Base-by-base conservation (phyloP, 1,139 yeast species). In the Hyphopichia burtonii region DNA sequence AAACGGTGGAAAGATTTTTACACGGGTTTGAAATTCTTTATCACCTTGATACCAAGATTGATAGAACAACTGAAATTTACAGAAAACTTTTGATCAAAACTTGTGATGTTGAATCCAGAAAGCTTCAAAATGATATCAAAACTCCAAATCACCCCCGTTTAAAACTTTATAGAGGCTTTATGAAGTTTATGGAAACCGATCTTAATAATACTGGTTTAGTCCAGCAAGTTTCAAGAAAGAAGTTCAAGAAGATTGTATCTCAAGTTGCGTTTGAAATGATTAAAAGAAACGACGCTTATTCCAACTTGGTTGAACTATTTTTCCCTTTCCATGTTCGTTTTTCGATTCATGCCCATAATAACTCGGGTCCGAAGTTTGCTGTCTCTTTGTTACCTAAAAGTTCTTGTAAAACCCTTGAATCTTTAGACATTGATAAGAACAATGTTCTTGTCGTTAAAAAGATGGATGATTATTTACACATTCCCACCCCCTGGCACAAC, bases 401-500 rank as follows among this genome's bases (percentile, higher is more conserved):
- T 2, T 63, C 65, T 31, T 78, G 83, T 47, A 66, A 61, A 42
- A 63, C 67, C 14, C 62, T 70, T 14, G 63, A 53, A 39, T 57
- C 63, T 14, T 52, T 70, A 36, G 62, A 62, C 31, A 61, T 61
- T n/a, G 52, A 58, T 23, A 64, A 58, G 27, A 76, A 14, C 12
- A 18, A n/a, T 3, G 27, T 32, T 17, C 17, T 28, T 10, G 62
- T 63, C 20, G 60, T 66, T 27, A 58, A 59, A 27, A 54, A 61
- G 11, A 51, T 66, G 18, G 61, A 62, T 9, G 66, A 65, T 41
- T 56, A 55, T 42, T 17, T 31, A 11, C 34, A 31, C n/a, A 31
- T 31, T 45, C 85, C 86, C 36, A 80, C 85, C 0, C 85, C 86
- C 34, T 80, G 85, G 85, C 86, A 80, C 56, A 80, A 80, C 52